These are phyloP conservation scores for Salvia splendens DNA, from an alignment of 257 asterid genomes.

Conservation along the genomic window DNA sequence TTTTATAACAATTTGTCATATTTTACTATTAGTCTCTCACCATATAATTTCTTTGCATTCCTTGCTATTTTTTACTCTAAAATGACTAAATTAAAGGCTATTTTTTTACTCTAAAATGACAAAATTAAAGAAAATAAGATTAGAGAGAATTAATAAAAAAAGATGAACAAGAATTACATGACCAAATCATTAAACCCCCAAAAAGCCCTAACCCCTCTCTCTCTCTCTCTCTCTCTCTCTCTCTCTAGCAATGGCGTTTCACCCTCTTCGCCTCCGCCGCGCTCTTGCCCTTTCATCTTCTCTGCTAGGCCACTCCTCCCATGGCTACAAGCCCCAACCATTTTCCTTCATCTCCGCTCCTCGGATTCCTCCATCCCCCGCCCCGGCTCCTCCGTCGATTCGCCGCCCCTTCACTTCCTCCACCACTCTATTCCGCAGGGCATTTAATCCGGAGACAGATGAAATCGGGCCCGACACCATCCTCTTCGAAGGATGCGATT, in stretches of 20 bases:
- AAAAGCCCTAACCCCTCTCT: conserved; percentile 35
- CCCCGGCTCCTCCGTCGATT: conserved; percentile 33
- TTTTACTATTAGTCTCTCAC: too few species aligned
- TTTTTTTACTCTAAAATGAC: too few species aligned
- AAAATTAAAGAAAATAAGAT: too few species aligned
- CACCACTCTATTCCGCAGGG: conserved; percentile 41
- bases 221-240: conserved; percentile 6
- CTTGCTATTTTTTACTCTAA: too few species aligned
- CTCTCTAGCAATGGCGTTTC: conserved; percentile 38
- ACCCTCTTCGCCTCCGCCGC: conserved; percentile 49
- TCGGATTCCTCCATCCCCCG: conserved; percentile 29
- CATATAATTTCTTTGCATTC: too few species aligned
- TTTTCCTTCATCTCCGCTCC: conserved; percentile 18
- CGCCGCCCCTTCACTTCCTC: conserved; percentile 50
- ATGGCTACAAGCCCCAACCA: conserved; percentile 30
- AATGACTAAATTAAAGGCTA: too few species aligned
- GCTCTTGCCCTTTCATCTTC: conserved; percentile 40
- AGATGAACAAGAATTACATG: too few species aligned
- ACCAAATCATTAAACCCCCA: too few species aligned
- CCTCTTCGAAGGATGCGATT: conserved; percentile 97
- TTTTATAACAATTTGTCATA: too few species aligned
- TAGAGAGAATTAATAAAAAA: too few species aligned
- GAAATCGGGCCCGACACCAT: conserved; percentile 75
- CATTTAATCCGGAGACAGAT: conserved; percentile 50
- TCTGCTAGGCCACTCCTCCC: conserved; percentile 38